Evolutionary conservation across 2,329 filamentous ascomycete genomes (phyloP).

Genomic region (Geosmithia morbida): DNA sequence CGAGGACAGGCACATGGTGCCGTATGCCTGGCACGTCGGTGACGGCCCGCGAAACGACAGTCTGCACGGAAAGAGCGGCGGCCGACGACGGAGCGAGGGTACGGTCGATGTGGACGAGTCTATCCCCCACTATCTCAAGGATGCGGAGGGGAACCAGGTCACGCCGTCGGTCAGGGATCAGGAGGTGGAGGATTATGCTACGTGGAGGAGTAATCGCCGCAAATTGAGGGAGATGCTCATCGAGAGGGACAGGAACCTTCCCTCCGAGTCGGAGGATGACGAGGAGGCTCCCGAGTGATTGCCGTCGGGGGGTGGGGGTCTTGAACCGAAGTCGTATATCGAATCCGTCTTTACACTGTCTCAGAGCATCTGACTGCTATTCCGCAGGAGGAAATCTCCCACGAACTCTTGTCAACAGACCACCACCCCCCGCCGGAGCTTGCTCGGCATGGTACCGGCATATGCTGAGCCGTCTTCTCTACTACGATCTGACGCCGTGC

Average conservation of each 20-base stretch:
- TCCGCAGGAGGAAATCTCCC: no score
- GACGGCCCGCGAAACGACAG: constrained; percentile 37
- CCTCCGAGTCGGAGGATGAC: constrained; percentile 22
- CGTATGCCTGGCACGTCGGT: constrained; percentile 42
- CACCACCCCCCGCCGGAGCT: no score
- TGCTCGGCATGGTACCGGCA: no score
- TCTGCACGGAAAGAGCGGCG: constrained; percentile 4
- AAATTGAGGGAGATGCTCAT: constrained; percentile 27
- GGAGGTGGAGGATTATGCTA: constrained; percentile 30
- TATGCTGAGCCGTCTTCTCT: no score
- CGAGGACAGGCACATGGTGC: constrained; percentile 35
- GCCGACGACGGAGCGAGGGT: not conserved
- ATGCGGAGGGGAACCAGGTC: constrained; percentile 36
- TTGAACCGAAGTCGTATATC: no score
- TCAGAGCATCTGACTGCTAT: no score
- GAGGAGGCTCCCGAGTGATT: not conserved
- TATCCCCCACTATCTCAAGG: constrained; percentile 35
- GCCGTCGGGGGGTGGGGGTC: no score
- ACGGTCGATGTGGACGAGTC: constrained; percentile 1
- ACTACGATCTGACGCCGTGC: no score
- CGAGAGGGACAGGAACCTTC: constrained; percentile 30
- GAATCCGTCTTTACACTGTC: no score
- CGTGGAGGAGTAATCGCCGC: constrained; percentile 26
- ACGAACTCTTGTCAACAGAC: no score
- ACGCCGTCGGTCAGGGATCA: constrained; percentile 42